Conservation (phyloP, 1,284 basidiomycete genomes). For the Cutaneotrichosporon dermatis region DNA sequence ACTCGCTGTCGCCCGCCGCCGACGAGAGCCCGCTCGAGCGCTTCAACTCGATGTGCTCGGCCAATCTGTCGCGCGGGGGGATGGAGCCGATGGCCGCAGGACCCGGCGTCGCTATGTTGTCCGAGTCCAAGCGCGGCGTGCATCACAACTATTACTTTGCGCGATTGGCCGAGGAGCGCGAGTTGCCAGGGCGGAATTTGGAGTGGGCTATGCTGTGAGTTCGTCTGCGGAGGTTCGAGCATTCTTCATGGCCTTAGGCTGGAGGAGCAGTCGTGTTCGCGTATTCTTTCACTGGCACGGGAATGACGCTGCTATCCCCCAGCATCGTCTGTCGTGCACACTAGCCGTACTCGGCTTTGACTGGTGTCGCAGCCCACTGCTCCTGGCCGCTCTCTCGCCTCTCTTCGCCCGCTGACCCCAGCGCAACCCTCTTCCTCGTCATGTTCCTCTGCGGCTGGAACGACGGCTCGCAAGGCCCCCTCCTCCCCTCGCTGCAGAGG, state of each 20-base stretch:
- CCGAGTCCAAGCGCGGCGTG: background rate
- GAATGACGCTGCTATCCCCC: too few relatives aligned
- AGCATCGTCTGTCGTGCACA: too few relatives aligned
- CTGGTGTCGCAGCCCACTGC: too few relatives aligned
- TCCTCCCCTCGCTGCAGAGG: slow-evolving; percentile 58
- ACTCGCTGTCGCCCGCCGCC: too few relatives aligned
- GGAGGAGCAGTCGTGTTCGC: too few relatives aligned
- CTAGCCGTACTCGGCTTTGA: too few relatives aligned
- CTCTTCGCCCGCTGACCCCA: slow-evolving; percentile 9
- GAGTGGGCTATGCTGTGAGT: slow-evolving; percentile 35
- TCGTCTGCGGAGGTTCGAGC: background rate
- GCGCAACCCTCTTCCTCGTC: slow-evolving; percentile 31
- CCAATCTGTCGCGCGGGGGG: background rate
- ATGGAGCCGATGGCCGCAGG: background rate
- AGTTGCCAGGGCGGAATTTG: slow-evolving; percentile 20
- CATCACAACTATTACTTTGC: slow-evolving; percentile 23
- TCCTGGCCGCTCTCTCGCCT: too few relatives aligned
- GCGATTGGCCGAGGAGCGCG: slow-evolving; percentile 23
- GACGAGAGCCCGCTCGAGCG: background rate
- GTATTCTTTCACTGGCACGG: too few relatives aligned
- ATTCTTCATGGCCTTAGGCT: too few relatives aligned
- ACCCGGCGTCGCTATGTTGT: background rate
- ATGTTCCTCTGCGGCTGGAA: slow-evolving; percentile 58
- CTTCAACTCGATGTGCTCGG: background rate
- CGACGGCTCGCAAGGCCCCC: slow-evolving; percentile 59